Conservation (phyloP, 495 filamentous ascomycete species). For the Aspergillus funiculosus region DNA sequence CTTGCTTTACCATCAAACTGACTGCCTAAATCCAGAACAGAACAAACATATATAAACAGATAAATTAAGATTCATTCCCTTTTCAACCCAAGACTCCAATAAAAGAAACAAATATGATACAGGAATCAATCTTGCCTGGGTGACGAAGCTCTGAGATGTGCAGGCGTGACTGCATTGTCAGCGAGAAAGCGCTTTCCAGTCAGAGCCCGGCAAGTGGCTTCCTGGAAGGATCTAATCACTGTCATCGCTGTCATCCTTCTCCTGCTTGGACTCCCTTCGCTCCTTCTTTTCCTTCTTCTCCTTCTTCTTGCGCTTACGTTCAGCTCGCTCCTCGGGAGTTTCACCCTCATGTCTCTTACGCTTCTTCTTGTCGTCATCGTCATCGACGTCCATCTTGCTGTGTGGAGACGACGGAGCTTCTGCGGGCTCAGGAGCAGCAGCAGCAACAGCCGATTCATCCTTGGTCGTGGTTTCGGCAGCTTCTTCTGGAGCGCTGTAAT, state of each 20-base stretch:
- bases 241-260: constrained; percentile 52
- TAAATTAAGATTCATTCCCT: constrained; percentile 29
- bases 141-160: constrained; percentile 8
- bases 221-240: constrained; percentile 44
- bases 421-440: constrained; percentile 26
- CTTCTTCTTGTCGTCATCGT: constrained; percentile 58
- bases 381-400: constrained; percentile 34
- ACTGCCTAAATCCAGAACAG: constrained; percentile 17
- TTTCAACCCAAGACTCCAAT: constrained; percentile 44
- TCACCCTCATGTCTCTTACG: constrained; percentile 78
- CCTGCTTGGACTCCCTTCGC: constrained; percentile 57
- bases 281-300: constrained; percentile 68
- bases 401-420: constrained; percentile 29
- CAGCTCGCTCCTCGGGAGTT: constrained; percentile 67
- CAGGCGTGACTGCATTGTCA: constrained; percentile 1
- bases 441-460: too few species aligned
- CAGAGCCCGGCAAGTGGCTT: constrained; percentile 22
- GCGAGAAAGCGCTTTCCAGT: constrained; percentile 2
- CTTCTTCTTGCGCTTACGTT: constrained; percentile 71
- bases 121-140: constrained; percentile 32
- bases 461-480: constrained; percentile 37
- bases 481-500: constrained; percentile 60
- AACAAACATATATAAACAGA: constrained; percentile 11
- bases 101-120: constrained; percentile 37
- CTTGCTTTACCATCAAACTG: constrained; percentile 6